Evolutionary conservation across 164 flowering plant species (phyloP).

Genomic region (Aristolochia contorta): DNA sequence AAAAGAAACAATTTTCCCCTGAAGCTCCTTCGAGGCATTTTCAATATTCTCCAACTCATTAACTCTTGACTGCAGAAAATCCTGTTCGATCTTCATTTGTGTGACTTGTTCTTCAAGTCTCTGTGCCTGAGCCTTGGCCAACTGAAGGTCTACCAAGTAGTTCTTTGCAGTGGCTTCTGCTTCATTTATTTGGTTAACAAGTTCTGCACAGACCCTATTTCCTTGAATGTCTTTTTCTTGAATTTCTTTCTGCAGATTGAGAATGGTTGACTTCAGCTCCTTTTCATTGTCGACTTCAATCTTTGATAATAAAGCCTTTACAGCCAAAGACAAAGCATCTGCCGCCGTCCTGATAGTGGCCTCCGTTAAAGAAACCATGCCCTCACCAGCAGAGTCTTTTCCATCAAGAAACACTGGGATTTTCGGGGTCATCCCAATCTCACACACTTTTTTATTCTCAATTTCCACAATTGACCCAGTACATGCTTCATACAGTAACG

Average conservation of each 20-base stretch:
- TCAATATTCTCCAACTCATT: constrained; percentile 40
- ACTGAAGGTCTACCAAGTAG: constrained; percentile 47
- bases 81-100: constrained; percentile 36
- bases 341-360: constrained; percentile 38
- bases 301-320: constrained; percentile 32
- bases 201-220: constrained; percentile 61
- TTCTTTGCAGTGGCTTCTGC: constrained; percentile 59
- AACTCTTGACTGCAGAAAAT: constrained; percentile 33
- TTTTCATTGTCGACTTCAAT: constrained; percentile 33
- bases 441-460: constrained; percentile 33
- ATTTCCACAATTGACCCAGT: constrained; percentile 41
- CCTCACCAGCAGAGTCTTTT: constrained; percentile 16
- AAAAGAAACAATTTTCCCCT: constrained; percentile 46
- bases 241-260: constrained; percentile 64
- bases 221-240: constrained; percentile 84
- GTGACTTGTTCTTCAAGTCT: constrained; percentile 43
- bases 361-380: constrained; percentile 23
- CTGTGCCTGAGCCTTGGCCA: constrained; percentile 30
- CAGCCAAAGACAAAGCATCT: constrained; percentile 35
- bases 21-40: constrained; percentile 31
- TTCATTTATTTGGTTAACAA: constrained; percentile 75
- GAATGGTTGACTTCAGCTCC: constrained; percentile 58
- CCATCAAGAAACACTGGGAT: constrained; percentile 15
- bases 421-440: constrained; percentile 11
- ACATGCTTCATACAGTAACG: constrained; percentile 62